Evolutionary conservation across 2,329 filamentous ascomycete species (phyloP), one percentile per base, ranked within the genome.

Genomic region (Delphinella strobiligena): DNA sequence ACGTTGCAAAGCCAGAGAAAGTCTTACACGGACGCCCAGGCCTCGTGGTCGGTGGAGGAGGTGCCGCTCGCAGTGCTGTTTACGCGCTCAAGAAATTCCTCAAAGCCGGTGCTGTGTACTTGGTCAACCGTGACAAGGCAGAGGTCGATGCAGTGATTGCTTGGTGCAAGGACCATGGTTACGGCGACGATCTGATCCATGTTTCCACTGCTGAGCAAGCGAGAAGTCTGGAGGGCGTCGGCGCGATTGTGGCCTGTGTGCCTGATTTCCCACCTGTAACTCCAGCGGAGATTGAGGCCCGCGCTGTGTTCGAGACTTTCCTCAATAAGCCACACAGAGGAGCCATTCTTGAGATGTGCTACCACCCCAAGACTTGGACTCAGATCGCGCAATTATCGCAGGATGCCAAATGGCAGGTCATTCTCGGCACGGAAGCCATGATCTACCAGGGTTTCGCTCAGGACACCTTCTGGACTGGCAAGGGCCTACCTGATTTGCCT

Each of bases 261-360:
- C 83, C 84, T 0, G 80, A 89, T 58, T 78, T 83, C 49, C 67
- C 77, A n/a, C 82, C 83, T 1, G 66, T 66, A 50, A 80, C 76
- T 0, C 58, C 66, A 1, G 71, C 69, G 19, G 83, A 89, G 63
- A 62, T 68, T 17, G 62, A 66, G 32, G 74, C 80, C 3, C 64
- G 82, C 1, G 56, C 59, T 1, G 67, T 84, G 0, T 57, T 70
- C 0, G 66, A 74, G 50, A 56, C 62, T 3, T 70, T 72, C 37
- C 45, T 73, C 18, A 47, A 48, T 22, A 67, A 66, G 41, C 53
- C 64, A 19, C 61, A 71, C 45, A 80, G 80, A 59, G 82, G 44
- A 15, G 75, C 75, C 5, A 73, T 88, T 41, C 57, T 88, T 44
- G 82, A 88, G 59, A 88, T 89, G 82, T 87, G 82, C 65, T 88